Conservation (phyloP, 2,329 filamentous ascomycete genomes). For the Exophiala oligosperma region DNA sequence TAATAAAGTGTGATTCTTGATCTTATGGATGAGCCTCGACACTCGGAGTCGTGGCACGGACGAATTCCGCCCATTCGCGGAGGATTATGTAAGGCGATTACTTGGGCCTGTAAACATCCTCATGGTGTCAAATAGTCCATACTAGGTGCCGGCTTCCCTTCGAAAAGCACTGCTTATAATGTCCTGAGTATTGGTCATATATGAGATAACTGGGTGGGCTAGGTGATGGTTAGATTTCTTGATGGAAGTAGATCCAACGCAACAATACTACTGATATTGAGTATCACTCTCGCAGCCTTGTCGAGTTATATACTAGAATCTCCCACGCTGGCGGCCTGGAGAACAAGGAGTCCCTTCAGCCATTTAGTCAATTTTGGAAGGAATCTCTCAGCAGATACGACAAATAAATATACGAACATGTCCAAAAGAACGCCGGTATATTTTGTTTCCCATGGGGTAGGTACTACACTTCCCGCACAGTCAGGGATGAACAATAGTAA, state of each 20-base stretch:
- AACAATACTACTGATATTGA: conserved; percentile 2
- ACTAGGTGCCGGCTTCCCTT: background rate
- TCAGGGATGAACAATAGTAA: background rate
- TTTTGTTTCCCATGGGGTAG: conserved; percentile 52
- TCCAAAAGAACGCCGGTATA: conserved; percentile 50
- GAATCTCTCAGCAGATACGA: background rate
- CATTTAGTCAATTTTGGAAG: background rate
- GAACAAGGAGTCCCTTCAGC: background rate
- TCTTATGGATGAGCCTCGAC: background rate
- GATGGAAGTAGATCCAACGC: background rate
- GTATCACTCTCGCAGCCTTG: conserved; percentile 3
- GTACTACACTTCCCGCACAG: conserved; percentile 17
- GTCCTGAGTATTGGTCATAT: too few relatives aligned
- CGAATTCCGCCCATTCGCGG: background rate
- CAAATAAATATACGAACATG: conserved; percentile 2
- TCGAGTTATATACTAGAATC: background rate
- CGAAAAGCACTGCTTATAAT: background rate
- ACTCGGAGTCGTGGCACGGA: background rate
- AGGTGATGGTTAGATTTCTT: background rate
- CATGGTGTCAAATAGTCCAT: too few relatives aligned
- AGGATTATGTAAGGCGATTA: background rate
- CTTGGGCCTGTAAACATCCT: background rate
- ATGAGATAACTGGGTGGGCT: too few relatives aligned
- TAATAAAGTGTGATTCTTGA: background rate
- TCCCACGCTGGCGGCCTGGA: conserved; percentile 6